Base-by-base conservation (phyloP, 352 stramenopile species). In the Elongisporangium anandrum region DNA sequence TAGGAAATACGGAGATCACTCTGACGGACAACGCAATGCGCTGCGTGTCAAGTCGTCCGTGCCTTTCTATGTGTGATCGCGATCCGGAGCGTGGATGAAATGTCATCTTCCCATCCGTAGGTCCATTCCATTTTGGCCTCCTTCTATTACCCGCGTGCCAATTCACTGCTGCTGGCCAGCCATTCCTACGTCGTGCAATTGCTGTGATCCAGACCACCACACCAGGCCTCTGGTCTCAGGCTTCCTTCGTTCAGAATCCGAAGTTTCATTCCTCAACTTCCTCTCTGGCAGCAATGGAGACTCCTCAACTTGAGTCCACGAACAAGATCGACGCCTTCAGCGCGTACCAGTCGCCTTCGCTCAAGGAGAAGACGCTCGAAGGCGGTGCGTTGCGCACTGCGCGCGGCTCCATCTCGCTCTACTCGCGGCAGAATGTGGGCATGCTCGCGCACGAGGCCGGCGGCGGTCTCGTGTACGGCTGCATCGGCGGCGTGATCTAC, bases 391-490 rank as follows among this genome's bases (percentile, higher is more conserved):
- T 45, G 34, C 34, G 34, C 34, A 45, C 34, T 3, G 34, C 34
- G 2, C 34, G 34, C 34, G 34, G 34, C 34, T 45, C 34, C 10
- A 12, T 45, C 10, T 77, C 72, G 10, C 50, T 84, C 29, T 84
- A 76, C n/a, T 62, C 65, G 19, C 66, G 63, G 52, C 51, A 73
- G 41, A 75, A 86, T 58, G 67, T 82, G 21, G 77, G 77, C 13
- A 68, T 87, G 49, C 54, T 78, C 8, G 68, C 76, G 22, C 77
- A 82, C 47, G 75, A 71, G 49, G 73, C 66, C 16, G 61, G 62
- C 20, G 73, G 80, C 21, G 77, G 77, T 20, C 56, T 85, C 50
- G 63, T 87, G 20, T 79, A 83, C 65, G 79, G 75, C 23, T 69
- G 63, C 50, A 66, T 78, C 48, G 60, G 55, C 56, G 73, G 71